phyloP scores from a whole-genome alignment of 192 early-diverging fungal genomes.

The Backusella sp. region DNA sequence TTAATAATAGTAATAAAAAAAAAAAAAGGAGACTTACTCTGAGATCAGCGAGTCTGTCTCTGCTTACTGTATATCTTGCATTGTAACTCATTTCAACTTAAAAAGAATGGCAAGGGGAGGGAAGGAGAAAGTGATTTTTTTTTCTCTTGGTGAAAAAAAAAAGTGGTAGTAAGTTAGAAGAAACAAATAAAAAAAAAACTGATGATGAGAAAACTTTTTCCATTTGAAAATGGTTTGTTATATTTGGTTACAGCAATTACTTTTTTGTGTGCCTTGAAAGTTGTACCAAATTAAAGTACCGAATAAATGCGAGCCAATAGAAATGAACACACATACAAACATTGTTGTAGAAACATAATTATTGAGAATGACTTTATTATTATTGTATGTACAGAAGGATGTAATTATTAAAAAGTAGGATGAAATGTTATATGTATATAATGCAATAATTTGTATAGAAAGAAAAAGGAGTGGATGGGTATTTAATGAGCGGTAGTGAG shows the following conservation, averaged over 20 bases:
- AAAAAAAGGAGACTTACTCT: constrained; percentile 12
- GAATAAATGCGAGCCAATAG: not conserved
- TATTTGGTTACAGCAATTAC: not conserved
- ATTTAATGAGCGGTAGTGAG: constrained; percentile 2
- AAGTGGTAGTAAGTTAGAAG: not conserved
- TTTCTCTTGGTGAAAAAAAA: not conserved
- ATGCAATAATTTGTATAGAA: not conserved
- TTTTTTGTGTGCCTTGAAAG: not conserved
- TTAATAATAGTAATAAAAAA: not conserved
- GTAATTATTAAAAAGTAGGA: not conserved
- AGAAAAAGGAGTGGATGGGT: not conserved
- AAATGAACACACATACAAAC: not conserved
- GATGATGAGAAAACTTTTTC: constrained; percentile 5
- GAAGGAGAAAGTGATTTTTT: not conserved
- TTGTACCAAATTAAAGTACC: not conserved
- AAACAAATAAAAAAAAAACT: not conserved
- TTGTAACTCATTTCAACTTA: constrained; percentile 9
- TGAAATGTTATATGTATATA: not conserved
- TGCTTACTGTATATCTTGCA: constrained; percentile 4
- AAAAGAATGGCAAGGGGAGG: not conserved
- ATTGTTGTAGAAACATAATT: not conserved
- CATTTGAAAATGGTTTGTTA: not conserved
- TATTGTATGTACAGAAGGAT: not conserved
- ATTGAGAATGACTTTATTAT: not conserved
- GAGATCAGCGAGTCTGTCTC: constrained; percentile 23